Evolutionary conservation across 805 yeast genomes (phyloP).

Genomic region (Ogataea angusta): DNA sequence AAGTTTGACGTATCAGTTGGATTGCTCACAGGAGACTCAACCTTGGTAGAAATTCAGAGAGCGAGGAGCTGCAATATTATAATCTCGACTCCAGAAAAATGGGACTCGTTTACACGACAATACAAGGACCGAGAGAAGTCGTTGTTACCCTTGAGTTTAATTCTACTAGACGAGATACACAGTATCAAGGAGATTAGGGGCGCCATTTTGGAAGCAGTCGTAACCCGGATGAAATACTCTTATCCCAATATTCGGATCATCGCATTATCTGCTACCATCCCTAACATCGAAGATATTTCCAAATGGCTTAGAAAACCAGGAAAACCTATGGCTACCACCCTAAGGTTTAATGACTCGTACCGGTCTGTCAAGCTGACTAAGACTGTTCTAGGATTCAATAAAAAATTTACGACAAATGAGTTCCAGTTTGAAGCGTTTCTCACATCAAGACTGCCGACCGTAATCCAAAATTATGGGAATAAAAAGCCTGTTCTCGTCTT

Average conservation of each 20-base stretch:
- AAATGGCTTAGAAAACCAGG: slow-evolving; percentile 35
- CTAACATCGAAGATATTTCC: slow-evolving; percentile 48
- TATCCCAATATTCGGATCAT: slow-evolving; percentile 38
- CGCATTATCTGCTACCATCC: slow-evolving; percentile 52
- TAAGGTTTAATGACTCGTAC: slow-evolving; percentile 45
- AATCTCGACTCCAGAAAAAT: slow-evolving; percentile 60
- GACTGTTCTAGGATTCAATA: slow-evolving; percentile 42
- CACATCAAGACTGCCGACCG: slow-evolving; percentile 39
- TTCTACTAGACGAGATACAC: slow-evolving; percentile 49
- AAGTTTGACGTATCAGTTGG: slow-evolving; percentile 42
- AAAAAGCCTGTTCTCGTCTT: slow-evolving; percentile 46
- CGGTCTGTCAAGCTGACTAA: slow-evolving; percentile 42
- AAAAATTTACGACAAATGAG: slow-evolving; percentile 33
- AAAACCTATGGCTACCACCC: slow-evolving; percentile 31
- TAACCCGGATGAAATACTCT: slow-evolving; percentile 45
- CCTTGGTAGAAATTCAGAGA: slow-evolving; percentile 37
- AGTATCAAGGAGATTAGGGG: slow-evolving; percentile 45
- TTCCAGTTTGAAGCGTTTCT: slow-evolving; percentile 46
- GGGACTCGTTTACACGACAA: slow-evolving; percentile 55
- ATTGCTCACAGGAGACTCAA: slow-evolving; percentile 54
- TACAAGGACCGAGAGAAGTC: slow-evolving; percentile 42
- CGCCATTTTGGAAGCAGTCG: slow-evolving; percentile 45
- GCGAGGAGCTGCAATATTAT: slow-evolving; percentile 45
- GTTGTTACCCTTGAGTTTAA: slow-evolving; percentile 41
- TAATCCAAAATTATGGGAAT: slow-evolving; percentile 38